Conservation (phyloP, 495 filamentous ascomycete genomes). For the Letharia lupina region DNA sequence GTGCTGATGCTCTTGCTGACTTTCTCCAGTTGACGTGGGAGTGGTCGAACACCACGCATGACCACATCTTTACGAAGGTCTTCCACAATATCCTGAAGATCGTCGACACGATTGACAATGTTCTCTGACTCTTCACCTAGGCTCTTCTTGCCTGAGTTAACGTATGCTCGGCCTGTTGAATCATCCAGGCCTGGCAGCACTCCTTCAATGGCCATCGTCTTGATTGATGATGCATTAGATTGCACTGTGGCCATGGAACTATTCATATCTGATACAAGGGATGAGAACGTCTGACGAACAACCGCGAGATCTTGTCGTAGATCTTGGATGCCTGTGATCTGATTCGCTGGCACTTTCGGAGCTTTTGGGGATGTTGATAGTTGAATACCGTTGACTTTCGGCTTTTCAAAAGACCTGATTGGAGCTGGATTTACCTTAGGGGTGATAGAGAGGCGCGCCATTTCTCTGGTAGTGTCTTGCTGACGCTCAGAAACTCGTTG, state of each 20-base stretch:
- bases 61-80: constrained; percentile 98
- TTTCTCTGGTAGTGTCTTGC: constrained; percentile 81
- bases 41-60: constrained; percentile 78
- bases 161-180: constrained; percentile 70
- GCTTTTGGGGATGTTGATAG: constrained; percentile 13
- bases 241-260: constrained; percentile 76
- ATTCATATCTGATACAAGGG: constrained; percentile 80
- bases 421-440: constrained; percentile 41
- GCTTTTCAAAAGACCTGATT: constrained; percentile 28
- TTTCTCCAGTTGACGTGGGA: constrained; percentile 80
- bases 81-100: constrained; percentile 91
- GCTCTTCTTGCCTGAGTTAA: constrained; percentile 74
- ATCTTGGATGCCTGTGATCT: constrained; percentile 68
- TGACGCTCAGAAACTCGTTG: constrained; percentile 88
- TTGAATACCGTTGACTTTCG: constrained; percentile 25
- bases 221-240: constrained; percentile 70
- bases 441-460: constrained; percentile 69
- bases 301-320: constrained; percentile 87
- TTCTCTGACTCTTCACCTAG: constrained; percentile 77
- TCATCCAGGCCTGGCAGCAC: constrained; percentile 55
- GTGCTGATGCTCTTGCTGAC: constrained; percentile 79
- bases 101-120: constrained; percentile 84
- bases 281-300: constrained; percentile 84
- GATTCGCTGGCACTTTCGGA: constrained; percentile 37
- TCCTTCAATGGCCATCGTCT: constrained; percentile 60